Base-by-base conservation (phyloP, 768 basidiomycete species). In the Hericium rajendrae region DNA sequence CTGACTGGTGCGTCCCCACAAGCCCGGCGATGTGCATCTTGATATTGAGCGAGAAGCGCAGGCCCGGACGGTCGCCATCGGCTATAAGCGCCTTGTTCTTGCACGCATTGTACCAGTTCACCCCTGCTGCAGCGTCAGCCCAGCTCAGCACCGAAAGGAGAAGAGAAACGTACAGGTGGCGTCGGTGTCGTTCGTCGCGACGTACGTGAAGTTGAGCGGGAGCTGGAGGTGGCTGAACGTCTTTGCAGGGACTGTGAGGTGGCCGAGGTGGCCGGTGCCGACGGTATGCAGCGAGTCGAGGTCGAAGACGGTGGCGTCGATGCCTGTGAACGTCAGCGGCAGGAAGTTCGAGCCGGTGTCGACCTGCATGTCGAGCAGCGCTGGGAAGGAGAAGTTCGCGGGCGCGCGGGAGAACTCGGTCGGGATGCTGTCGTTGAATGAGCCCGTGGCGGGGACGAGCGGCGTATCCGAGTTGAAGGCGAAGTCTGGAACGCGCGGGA, bases 301-400 rank as follows among this genome's bases (percentile, higher is more conserved):
- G 65, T 94, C 91, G 64, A 74, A 91, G 2, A 95, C 73, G 28
- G 77, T 67, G 0, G 88, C 93, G 52, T 75, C 72, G 51, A 97
- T 73, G 61, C 77, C 73, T 39, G 74, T 81, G 73, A 94, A 85
- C 39, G 79, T 83, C 50, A 94, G 68, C 4, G 94, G 93, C 12
- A 95, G 74, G 66, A 82, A 88, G 65, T 88, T 94, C 63, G 72
- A 71, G 13, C 71, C 73, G 9, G 91, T 92, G 71, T 95, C 82
- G 51, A 90, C 77, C 71, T 91, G 79, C 11, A 97, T 73, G 20
- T 85, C 77, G 16, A 91, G 82, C 48, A 77, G 75, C 0, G 85
- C 90, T 3, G 88, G 81, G 77, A 97, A 97, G 38, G 86, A 82
- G 71, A 95, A 97, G 71, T 95, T 95, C 55, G 94, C 85, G 0